phyloP scores from a whole-genome alignment of 805 yeast species.

The Cyberlindnera amylophila region DNA sequence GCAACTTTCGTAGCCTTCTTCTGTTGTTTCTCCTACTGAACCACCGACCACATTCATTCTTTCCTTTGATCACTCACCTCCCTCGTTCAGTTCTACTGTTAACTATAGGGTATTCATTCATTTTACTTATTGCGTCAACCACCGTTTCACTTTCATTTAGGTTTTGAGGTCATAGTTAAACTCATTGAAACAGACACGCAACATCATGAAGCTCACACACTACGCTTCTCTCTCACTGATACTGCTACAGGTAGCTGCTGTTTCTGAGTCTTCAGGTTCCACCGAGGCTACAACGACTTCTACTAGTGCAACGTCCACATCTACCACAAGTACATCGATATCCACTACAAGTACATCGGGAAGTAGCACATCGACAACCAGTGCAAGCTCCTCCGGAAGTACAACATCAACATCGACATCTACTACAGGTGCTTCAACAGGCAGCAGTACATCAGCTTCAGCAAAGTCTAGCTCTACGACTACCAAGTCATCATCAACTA shows the following conservation, averaged over 20 bases:
- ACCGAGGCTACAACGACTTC: background rate
- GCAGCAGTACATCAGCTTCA: constrained; percentile 4
- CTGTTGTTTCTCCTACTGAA: too few species aligned
- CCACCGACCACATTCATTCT: background rate
- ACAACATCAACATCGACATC: background rate
- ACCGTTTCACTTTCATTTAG: too few species aligned
- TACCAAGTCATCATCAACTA: background rate
- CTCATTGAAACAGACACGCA: background rate
- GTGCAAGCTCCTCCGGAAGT: too few species aligned
- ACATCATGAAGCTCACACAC: background rate
- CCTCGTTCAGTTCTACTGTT: too few species aligned
- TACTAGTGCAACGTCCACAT: background rate
- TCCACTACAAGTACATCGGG: background rate
- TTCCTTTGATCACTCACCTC: too few species aligned
- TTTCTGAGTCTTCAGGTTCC: background rate
- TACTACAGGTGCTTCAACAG: too few species aligned
- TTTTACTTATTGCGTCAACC: too few species aligned
- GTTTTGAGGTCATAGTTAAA: too few species aligned
- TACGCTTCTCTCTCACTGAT: background rate
- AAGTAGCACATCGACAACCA: too few species aligned
- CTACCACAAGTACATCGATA: background rate
- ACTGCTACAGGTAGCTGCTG: background rate
- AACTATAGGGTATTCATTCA: too few species aligned
- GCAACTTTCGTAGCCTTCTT: too few species aligned
- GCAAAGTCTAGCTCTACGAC: constrained; percentile 2